Evolutionary conservation across 2,329 filamentous ascomycete species (phyloP), one percentile per base, ranked within the genome.

Genomic region (Raffaelea ambrosiae): DNA sequence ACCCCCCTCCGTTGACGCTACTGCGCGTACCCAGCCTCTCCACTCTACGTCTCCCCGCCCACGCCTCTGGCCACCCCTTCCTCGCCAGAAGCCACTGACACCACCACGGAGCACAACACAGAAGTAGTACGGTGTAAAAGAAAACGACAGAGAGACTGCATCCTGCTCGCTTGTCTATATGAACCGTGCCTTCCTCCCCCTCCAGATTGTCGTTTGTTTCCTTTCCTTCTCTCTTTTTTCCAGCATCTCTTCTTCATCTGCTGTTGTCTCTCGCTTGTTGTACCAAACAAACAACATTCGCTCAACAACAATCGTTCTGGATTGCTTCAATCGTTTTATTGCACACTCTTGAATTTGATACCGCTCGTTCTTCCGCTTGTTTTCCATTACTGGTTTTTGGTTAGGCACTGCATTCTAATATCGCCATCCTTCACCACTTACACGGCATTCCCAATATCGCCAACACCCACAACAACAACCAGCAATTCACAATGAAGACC

Each of bases 401-500:
- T 38, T 38, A 29, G 16, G 14, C 35, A n/a, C 7, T 38, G 7
- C 35, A 10, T 38, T 38, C 18, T 38, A 38, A 16, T 38, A 38
- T 29, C 31, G 43, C n/a, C 40, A 36, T 16, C 3, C 20, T 43
- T n/a, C n/a, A n/a, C n/a, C n/a, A n/a, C 40, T 18, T 21, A 38
- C 40, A 22, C 22, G 14, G n/a, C n/a, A n/a, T n/a, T n/a, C n/a
- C n/a, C n/a, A n/a, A n/a, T 9, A 11, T 13, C 29, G 40, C 9
- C 8, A 23, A 4, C 9, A n/a, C 40, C 9, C 40, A 26, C 23
- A 21, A n/a, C 5, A 4, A 9, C 31, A 33, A 33, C 19, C n/a
- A n/a, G n/a, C n/a, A n/a, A 19, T 22, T 43, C 58, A 66, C 31
- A 40, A 68, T 69, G 66, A 66, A 63, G 62, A 45, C 36, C 33